Evolutionary conservation across 768 basidiomycete species (phyloP).

Genomic region (Rhizopogon sp.): DNA sequence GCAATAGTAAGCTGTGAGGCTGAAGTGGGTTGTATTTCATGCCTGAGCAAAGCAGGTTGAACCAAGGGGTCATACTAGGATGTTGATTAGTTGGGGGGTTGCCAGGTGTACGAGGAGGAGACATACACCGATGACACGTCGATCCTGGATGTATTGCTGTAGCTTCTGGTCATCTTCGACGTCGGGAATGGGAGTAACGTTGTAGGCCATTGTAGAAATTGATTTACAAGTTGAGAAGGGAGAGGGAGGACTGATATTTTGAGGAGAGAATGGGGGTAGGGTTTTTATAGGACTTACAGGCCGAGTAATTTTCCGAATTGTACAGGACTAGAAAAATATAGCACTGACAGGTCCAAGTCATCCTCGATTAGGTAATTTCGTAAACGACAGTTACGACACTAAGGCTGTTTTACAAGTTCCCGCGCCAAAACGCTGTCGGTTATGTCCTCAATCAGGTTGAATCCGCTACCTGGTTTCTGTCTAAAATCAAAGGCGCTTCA

Average conservation of each 20-base stretch:
- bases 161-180: conserved; percentile 59
- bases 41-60: conserved; percentile 84
- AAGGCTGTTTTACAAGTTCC: not conserved
- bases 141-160: conserved; percentile 73
- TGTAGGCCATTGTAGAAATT: conserved; percentile 21
- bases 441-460: conserved; percentile 28
- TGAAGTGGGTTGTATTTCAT: conserved; percentile 71
- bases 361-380: not conserved
- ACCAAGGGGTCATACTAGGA: conserved; percentile 91
- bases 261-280: not conserved
- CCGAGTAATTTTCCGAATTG: conserved; percentile 2
- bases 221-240: not conserved
- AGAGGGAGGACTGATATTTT: too few species aligned
- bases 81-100: conserved; percentile 9
- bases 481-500: conserved; percentile 52
- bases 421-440: not conserved
- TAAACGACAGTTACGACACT: not conserved
- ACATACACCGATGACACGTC: conserved; percentile 73
- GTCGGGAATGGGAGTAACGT: conserved; percentile 58
- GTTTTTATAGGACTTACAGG: conserved; percentile 1
- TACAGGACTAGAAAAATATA: not conserved
- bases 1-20: conserved; percentile 74
- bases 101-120: not conserved
- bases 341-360: not conserved
- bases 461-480: conserved; percentile 67